Percentiles rank a stretch among this genome's conserved stretches.
These are phyloP conservation scores for Pezicula radicicola DNA, from an alignment of 2,329 filamentous ascomycete genomes.

Conservation along the genomic window DNA sequence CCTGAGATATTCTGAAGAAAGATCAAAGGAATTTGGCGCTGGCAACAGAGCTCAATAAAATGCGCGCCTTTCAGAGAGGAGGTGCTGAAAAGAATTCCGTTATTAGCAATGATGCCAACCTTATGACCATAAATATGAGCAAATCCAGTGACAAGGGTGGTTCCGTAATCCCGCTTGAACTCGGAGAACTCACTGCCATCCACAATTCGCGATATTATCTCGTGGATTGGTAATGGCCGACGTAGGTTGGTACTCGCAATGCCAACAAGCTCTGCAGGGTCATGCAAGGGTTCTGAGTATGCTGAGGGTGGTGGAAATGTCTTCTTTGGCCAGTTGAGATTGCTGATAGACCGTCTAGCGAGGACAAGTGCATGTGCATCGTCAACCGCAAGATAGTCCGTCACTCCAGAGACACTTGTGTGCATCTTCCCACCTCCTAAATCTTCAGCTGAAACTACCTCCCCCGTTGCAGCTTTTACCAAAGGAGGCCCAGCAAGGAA, in stretches of 20 bases:
- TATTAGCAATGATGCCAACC: constrained; percentile 93
- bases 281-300: constrained; percentile 78
- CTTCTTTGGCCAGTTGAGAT: constrained; percentile 79
- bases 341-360: constrained; percentile 77
- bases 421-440: constrained; percentile 89
- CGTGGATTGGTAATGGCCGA: constrained; percentile 79
- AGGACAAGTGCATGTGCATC: constrained; percentile 89
- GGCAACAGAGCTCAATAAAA: constrained; percentile 92
- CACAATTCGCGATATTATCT: constrained; percentile 89
- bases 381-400: constrained; percentile 91
- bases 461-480: constrained; percentile 93
- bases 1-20: constrained; percentile 97
- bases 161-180: constrained; percentile 91
- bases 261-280: constrained; percentile 75
- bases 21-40: constrained; percentile 83
- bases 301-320: constrained; percentile 34
- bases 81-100: constrained; percentile 89
- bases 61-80: constrained; percentile 92
- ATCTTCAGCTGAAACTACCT: constrained; percentile 86
- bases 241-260: constrained; percentile 90
- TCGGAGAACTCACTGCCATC: constrained; percentile 88
- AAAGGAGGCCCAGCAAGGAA: constrained; percentile 93
- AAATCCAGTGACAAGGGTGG: constrained; percentile 88
- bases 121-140: constrained; percentile 85
- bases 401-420: constrained; percentile 86